phyloP scores from a whole-genome alignment of 805 yeast genomes.

The Torulaspora franciscae region DNA sequence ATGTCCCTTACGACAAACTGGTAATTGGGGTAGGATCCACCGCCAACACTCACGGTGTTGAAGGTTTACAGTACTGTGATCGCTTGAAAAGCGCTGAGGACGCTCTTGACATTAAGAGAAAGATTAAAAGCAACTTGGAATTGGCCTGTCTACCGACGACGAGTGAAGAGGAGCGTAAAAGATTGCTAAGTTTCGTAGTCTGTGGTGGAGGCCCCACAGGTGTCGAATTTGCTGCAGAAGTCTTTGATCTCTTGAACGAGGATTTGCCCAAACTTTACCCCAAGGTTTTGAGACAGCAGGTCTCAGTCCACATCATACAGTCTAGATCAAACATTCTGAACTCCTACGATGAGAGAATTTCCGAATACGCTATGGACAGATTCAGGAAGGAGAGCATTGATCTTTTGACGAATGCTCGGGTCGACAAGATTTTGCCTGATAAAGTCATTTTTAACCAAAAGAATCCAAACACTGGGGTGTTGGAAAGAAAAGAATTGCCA shows the following conservation, averaged over 20 bases:
- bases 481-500: conserved; percentile 46
- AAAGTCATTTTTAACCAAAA: conserved; percentile 55
- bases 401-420: conserved; percentile 60
- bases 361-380: conserved; percentile 59
- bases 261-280: conserved; percentile 57
- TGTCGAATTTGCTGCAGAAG: conserved; percentile 69
- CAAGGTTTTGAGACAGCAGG: conserved; percentile 53
- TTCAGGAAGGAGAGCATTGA: conserved; percentile 60
- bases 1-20: conserved; percentile 67
- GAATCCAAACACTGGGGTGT: conserved; percentile 39
- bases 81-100: conserved; percentile 64
- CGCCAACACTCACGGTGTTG: conserved; percentile 65
- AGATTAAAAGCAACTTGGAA: conserved; percentile 53
- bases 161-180: conserved; percentile 56
- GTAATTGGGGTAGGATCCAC: conserved; percentile 67
- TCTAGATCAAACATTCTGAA: conserved; percentile 63
- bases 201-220: conserved; percentile 80
- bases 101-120: conserved; percentile 51
- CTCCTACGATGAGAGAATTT: conserved; percentile 61
- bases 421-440: conserved; percentile 51
- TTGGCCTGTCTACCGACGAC: conserved; percentile 63
- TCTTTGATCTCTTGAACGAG: conserved; percentile 60
- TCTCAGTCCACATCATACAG: conserved; percentile 64
- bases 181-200: conserved; percentile 55
- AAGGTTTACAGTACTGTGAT: conserved; percentile 58